Base-by-base conservation (phyloP, 345 rosid species). In the Euclidium syriacum region DNA sequence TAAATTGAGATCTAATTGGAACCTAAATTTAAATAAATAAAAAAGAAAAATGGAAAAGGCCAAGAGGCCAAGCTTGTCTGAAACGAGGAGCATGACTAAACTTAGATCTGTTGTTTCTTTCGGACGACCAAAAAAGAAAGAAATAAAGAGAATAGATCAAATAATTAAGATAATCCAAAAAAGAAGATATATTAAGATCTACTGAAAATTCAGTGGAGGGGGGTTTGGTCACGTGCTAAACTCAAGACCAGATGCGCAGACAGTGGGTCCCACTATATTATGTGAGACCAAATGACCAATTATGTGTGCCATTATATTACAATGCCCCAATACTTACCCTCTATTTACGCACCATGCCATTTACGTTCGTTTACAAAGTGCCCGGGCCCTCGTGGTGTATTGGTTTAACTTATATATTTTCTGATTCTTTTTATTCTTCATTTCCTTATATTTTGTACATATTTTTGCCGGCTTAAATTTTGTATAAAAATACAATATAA, bases 191-290 rank as follows among this genome's bases (percentile, higher is more conserved):
- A 1, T 29, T 29, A 29, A 29, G 33, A 29, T 29, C 33, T 4
- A 29, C 33, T 29, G 8, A 36, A 12, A 36, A 36, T n/a, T 23
- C 8, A 55, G 64, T 68, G 73, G 67, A 42, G 24, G 62, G 52
- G 55, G 47, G 14, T 24, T 60, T 47, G 73, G 62, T 68, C 55
- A 68, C 73, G 73, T 60, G 73, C 67, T 51, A 52, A 10, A 60
- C 25, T 26, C 0, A 52, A 42, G 47, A 60, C 67, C 55, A 68
- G 20, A 51, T 52, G 27, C 51, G 34, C 58, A 49, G 65, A 40
- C 8, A 1, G 14, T 67, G 25, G 49, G 57, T 48, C 71, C 64
- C 58, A 2, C 16, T 39, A 11, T 65, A 16, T 23, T 15, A 22
- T 52, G 60, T 30, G 61, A 30, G 34, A 41, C 69, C 60, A 38